Evolutionary conservation across 768 basidiomycete genomes (phyloP), one percentile per base, ranked within the genome.

Genomic region (Sarcodon sp.): DNA sequence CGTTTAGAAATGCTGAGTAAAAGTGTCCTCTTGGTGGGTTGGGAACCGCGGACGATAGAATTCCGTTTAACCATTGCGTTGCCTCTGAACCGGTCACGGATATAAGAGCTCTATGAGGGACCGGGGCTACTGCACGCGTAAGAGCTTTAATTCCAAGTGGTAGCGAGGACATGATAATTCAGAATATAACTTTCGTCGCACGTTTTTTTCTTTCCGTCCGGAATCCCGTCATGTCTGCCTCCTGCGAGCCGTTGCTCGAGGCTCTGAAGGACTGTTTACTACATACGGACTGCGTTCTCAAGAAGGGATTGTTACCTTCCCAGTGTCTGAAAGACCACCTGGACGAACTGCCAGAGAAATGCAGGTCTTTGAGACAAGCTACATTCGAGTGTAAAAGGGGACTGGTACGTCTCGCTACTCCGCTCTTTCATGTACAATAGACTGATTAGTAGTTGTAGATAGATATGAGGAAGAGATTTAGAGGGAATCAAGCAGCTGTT

Each of bases 381-480:
- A 80, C 85, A 0, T 91, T 86, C 55, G 87, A 93, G 54, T 94
- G 91, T 67, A 94, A 94, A 64, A 73, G 88, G 50, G 87, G 83
- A 38, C 85, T 89, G 86, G 88, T 89, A 50, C 50, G 79, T 69
- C 18, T 13, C 32, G 16, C 44, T 8, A 4, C 21, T 5, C 15
- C 8, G 9, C 21, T 27, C 6, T 9, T 4, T n/a, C 6, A 15
- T 35, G 2, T 16, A 52, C 7, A 6, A n/a, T 7, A 10, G 7
- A 33, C 36, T 27, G 15, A 11, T 45, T 35, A 32, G 37, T 15
- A 13, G 21, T 4, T 32, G 0, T 44, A 62, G 61, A 47, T 62
- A 18, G 61, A 62, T 44, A 62, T 62, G 61, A 55, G 61, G 52
- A 62, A 62, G 33, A 50, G 61, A 9, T 62, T 62, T 38, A 45